Evolutionary conservation across 306 rosid species (phyloP).

Genomic region (Fragaria ananassa): DNA sequence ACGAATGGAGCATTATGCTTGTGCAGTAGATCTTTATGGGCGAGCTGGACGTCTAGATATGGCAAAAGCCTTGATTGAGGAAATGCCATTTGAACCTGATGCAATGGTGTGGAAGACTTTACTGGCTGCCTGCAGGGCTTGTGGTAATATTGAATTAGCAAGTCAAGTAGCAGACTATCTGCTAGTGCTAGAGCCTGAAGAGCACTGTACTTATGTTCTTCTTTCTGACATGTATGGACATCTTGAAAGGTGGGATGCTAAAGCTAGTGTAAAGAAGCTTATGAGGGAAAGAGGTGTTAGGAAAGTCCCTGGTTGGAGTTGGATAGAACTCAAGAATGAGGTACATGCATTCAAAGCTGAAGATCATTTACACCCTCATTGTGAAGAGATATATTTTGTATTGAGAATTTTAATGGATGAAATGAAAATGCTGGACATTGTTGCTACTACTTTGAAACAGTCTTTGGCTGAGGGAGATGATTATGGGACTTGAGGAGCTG

Average conservation of each 20-base stretch:
- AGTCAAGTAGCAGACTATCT: slow-evolving; percentile 55
- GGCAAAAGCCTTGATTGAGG: slow-evolving; percentile 64
- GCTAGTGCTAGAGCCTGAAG: slow-evolving; percentile 70
- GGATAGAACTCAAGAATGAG: slow-evolving; percentile 69
- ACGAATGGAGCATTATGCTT: slow-evolving; percentile 77
- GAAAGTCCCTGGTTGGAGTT: slow-evolving; percentile 85
- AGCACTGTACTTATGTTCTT: slow-evolving; percentile 72
- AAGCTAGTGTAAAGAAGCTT: slow-evolving; percentile 61
- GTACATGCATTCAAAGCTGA: slow-evolving; percentile 82
- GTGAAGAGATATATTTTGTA: slow-evolving; percentile 42
- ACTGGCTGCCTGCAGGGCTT: slow-evolving; percentile 71
- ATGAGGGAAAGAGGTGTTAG: slow-evolving; percentile 77
- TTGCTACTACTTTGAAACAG: slow-evolving; percentile 1
- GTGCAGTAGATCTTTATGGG: slow-evolving; percentile 73
- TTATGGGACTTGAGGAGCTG: not conserved
- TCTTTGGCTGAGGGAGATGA: not conserved
- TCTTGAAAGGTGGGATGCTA: slow-evolving; percentile 62
- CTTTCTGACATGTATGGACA: slow-evolving; percentile 69
- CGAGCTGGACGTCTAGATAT: slow-evolving; percentile 56
- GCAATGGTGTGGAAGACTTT: slow-evolving; percentile 66
- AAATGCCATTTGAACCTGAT: slow-evolving; percentile 70
- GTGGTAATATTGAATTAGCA: slow-evolving; percentile 73
- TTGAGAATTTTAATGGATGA: slow-evolving; percentile 45
- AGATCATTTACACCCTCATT: slow-evolving; percentile 55
- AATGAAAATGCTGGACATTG: slow-evolving; percentile 29